Conservation (phyloP, 2,329 filamentous ascomycete species). For the Thermoascus crustaceus region DNA sequence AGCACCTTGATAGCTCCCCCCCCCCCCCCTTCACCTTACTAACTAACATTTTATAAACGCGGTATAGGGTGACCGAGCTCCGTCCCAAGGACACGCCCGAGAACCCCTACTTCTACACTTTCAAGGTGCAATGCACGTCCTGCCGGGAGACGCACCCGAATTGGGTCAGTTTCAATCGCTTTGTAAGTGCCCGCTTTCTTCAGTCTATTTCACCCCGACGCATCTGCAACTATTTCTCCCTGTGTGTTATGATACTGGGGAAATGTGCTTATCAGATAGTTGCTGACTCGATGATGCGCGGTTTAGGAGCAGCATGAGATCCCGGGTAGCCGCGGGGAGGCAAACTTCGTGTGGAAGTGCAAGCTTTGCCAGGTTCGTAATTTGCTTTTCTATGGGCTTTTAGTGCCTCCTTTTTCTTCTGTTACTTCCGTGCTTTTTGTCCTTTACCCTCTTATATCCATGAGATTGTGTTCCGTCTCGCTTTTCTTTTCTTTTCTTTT, state of each 20-base stretch:
- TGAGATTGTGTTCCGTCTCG: too few species aligned
- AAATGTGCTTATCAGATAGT: too few species aligned
- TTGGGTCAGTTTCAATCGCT: slow-evolving; percentile 75
- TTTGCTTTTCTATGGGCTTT: too few species aligned
- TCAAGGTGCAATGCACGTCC: slow-evolving; percentile 97
- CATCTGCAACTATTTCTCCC: background rate
- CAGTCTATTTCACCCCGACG: background rate
- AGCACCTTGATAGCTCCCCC: too few species aligned
- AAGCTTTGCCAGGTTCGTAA: slow-evolving; percentile 89
- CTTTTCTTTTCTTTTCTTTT: too few species aligned
- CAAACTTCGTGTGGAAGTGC: slow-evolving; percentile 99
- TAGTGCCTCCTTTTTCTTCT: background rate
- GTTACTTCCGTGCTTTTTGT: background rate
- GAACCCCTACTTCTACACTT: slow-evolving; percentile 89
- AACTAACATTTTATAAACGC: too few species aligned
- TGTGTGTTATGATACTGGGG: too few species aligned
- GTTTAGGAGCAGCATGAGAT: slow-evolving; percentile 77
- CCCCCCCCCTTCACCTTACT: too few species aligned
- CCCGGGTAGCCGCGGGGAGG: slow-evolving; percentile 86
- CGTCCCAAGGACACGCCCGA: slow-evolving; percentile 74
- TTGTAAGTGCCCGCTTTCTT: slow-evolving; percentile 62
- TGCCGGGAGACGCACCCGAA: slow-evolving; percentile 88
- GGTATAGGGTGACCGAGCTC: slow-evolving; percentile 82
- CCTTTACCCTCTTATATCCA: too few species aligned
- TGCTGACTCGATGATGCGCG: too few species aligned